Evolutionary conservation across 352 stramenopile genomes (phyloP), one percentile per base, ranked within the genome.

Genomic region (Phytopythium kandeliae): DNA sequence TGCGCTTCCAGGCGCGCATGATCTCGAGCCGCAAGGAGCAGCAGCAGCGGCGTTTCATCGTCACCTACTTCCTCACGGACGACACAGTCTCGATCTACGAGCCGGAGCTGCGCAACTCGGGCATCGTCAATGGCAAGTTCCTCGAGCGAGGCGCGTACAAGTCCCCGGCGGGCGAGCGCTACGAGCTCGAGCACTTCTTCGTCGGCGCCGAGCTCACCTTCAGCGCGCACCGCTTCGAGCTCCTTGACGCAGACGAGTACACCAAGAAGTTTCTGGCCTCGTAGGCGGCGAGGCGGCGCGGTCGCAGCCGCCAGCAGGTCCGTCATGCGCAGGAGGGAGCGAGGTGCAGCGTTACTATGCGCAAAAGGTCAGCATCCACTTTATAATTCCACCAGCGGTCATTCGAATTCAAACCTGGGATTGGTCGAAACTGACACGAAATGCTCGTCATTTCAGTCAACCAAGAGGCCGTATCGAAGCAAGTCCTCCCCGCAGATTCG

Each of bases 51-150:
- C 78, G 78, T 53, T 89, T 93, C 51, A 77, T 95, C 50, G 68
- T 93, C 60, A 82, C 80, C 21, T 92, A 86, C 48, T 91, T 89
- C 63, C 69, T 93, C 44, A 81, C 72, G 35, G 82, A 95, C 54
- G 80, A 91, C 63, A 95, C 80, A 3, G 38, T 74, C 21, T 56
- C 66, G 21, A 86, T 95, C 60, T 90, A 89, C 49, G 85, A 95
- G 54, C 78, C 76, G 1, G 74, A 89, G 51, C 51, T 75, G 49
- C 78, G 75, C 58, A 95, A 93, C 63, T 88, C 78, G 30, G 84
- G 84, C 36, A 65, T 90, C 44, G 68, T 87, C n/a, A 81, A 80
- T 40, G 83, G 80, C 60, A 91, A 92, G 49, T 95, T 93, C 61
- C 76, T 95, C 33, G 84, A 95, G 51, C 78, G 84, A 17, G 78